Base-by-base conservation (phyloP, 768 basidiomycete genomes). In the Naematelia aurantialba region DNA sequence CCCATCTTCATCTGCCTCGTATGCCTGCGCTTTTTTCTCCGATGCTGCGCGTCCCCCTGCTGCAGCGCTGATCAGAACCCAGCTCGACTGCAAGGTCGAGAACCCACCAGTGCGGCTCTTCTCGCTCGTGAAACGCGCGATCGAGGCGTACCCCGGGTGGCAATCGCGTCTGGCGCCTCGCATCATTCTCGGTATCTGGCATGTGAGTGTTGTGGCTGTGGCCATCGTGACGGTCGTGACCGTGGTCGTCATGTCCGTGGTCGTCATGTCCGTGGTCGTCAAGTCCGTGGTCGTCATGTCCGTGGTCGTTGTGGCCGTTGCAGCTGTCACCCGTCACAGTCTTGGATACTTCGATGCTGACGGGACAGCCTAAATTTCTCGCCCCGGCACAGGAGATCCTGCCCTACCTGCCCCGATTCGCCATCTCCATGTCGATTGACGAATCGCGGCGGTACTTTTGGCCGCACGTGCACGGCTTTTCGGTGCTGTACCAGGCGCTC, bases 11-110 rank as follows among this genome's bases (percentile, higher is more conserved):
- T n/a, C n/a, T n/a, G n/a, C n/a, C n/a, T n/a, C n/a, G n/a, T n/a
- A n/a, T n/a, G n/a, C n/a, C n/a, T n/a, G n/a, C n/a, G n/a, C n/a
- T n/a, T n/a, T n/a, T n/a, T n/a, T n/a, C n/a, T n/a, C n/a, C n/a
- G 45, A 86, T 34, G 48, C 45, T 51, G 52, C 22, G 24, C 13
- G 54, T 52, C 88, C 78, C 88, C 89, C 65, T 59, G 58, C 42
- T 25, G 77, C 81, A 79, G 31, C 22, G 87, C 88, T 60, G n/a
- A 84, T 87, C 72, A 39, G 17, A 39, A 84, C 26, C 14, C 4
- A 97, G 80, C 84, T 97, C 61, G 94, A 98, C 74, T 89, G 96
- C 73, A 99, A 99, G 79, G 83, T 87, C 25, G 86, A 91, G 72
- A 98, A 97, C 73, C 85, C 92, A 71, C 91, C 94, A 19, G 85